Evolutionary conservation across 169 alveolate genomes (phyloP), one percentile per base, ranked within the genome.

Genomic region (Cryptosporidium sp.): DNA sequence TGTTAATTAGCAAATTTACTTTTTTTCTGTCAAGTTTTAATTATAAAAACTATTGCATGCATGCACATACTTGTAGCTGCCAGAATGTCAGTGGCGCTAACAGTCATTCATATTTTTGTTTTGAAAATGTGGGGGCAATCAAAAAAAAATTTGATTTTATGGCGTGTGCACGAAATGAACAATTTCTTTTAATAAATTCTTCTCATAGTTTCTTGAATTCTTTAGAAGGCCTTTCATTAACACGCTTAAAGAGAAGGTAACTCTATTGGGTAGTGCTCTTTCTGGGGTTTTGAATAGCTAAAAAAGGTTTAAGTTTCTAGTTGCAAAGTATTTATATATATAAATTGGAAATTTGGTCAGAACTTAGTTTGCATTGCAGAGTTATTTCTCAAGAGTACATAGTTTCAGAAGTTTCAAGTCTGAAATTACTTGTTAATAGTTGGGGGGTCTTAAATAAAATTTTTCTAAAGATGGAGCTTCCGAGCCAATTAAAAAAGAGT

Each of bases 1-100:
- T 41, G 48, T 26, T 23, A n/a, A 23, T 5, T 23, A 26, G 1
- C 18, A 1, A 55, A 26, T 21, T 16, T 4, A 2, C 4, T n/a
- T 55, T 33, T n/a, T 37, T 65, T 65, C 33, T 35, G 23, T 65
- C 71, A 10, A 33, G 33, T 65, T 65, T 65, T 35, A 16, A 65
- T 65, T 37, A 31, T 16, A 0, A 65, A 31, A 65, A 31, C 23
- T 12, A 69, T 45, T 55, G 70, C 86, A 73, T 73, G 86, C 86
- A 73, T 73, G 86, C 86, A 58, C 29, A 18, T n/a, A 73, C 14
- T 55, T 52, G 29, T 55, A n/a, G 33, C 29, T 73, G 51, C 86
- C 86, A 37, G 70, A 51, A 52, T 73, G 86, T 52, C 86, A 73
- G 62, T 73, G 86, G 86, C 86, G 86, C 86, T 58, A 73, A 51